Evolutionary conservation across 352 stramenopile genomes (phyloP).

Genomic region (Pythium monospermum): DNA sequence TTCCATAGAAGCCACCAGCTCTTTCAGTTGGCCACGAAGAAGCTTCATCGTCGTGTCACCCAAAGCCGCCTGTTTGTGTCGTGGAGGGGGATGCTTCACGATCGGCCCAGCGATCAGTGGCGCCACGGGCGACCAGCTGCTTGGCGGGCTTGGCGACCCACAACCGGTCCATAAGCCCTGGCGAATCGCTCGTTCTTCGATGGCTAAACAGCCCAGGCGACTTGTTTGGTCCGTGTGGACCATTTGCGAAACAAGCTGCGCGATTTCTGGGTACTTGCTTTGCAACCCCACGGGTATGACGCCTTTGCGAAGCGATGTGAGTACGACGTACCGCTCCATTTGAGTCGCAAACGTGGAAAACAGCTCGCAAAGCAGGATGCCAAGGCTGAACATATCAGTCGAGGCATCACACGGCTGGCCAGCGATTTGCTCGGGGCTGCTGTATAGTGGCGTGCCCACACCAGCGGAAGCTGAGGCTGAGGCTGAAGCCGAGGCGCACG

Average conservation of each 20-base stretch:
- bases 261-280: conserved; percentile 35
- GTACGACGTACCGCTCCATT: conserved; percentile 68
- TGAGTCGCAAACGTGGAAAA: conserved; percentile 73
- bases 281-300: conserved; percentile 30
- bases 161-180: conserved; percentile 10
- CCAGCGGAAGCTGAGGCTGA: conserved; percentile 61
- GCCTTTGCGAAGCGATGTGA: conserved; percentile 40
- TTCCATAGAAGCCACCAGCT: too few relatives aligned
- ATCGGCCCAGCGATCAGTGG: background rate
- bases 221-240: conserved; percentile 32
- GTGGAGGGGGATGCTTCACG: too few relatives aligned
- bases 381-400: conserved; percentile 73
- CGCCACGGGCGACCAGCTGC: background rate
- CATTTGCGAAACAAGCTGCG: conserved; percentile 44
- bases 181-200: conserved; percentile 25
- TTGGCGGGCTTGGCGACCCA: background rate
- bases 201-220: conserved; percentile 43
- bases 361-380: conserved; percentile 65
- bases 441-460: conserved; percentile 70
- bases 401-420: conserved; percentile 40
- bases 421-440: conserved; percentile 59
- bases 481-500: too few relatives aligned
- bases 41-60: too few relatives aligned
- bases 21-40: too few relatives aligned
- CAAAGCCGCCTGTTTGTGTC: too few relatives aligned